Base-by-base conservation (phyloP, 495 filamentous ascomycete genomes). In the Rhypophila decipiens region DNA sequence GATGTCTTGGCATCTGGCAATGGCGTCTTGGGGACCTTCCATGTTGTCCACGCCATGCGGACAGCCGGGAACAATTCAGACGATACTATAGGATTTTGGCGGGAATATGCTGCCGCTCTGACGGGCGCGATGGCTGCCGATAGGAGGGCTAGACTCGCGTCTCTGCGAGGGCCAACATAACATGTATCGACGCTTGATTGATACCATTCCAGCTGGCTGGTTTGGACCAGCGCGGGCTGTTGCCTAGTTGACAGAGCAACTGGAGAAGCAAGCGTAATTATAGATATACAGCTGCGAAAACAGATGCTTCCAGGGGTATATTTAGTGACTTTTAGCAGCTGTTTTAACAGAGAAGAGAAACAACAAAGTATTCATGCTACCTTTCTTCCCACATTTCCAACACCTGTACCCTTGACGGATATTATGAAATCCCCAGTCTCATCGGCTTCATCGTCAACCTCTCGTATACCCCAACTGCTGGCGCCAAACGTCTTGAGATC, bases 321-420 rank as follows among this genome's bases (percentile, higher is more conserved):
- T 31, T 7, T 31, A 31, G 27, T 7, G 27, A 31, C 13, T 31
- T 31, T 31, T n/a, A n/a, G n/a, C n/a, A 31, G 27, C 27, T 7
- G 27, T 31, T 13, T 31, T 34, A 46, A 31, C 35, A 31, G 36
- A 11, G 21, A 29, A 3, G 12, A 13, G 19, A 11, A 5, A 45
- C 5, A 24, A 31, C 42, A n/a, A 17, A 46, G 35, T 56, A 76
- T 13, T 58, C 77, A 98, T 58, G 87, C 87, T 61, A 96, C 83
- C 69, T 97, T 97, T 49, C 89, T 78, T 29, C 90, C 93, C 38
- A 96, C 85, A 66, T 99, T 99, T 4, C 94, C 94, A 38, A 99
- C 87, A 18, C 94, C 94, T 58, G 79, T 84, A 22, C 94, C 94
- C 53, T 96, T 93, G 23, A 99, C 82, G 49, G 88, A 95, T 42